Conservation (phyloP, 805 yeast genomes). For the Lipomyces kockii region DNA sequence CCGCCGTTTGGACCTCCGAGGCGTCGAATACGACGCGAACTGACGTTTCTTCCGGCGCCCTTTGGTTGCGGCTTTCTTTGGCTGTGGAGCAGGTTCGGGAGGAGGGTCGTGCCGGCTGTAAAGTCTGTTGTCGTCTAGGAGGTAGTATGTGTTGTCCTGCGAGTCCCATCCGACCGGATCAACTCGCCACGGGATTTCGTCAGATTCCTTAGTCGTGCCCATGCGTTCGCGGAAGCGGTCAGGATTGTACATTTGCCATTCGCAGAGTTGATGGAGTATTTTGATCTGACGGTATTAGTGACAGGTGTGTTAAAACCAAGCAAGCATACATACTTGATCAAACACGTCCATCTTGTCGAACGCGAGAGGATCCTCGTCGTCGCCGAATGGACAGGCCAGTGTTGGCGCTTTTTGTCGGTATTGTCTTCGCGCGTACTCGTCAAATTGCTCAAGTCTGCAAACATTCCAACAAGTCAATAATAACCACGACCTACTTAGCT, state of each 20-base stretch:
- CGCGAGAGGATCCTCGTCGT: conserved; percentile 24
- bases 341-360: conserved; percentile 26
- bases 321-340: conserved; percentile 25
- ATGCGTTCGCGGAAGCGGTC: conserved; percentile 38
- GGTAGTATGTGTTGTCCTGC: conserved; percentile 40
- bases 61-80: conserved; percentile 18
- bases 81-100: conserved; percentile 13
- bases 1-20: conserved; percentile 28
- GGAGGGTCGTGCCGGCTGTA: conserved; percentile 36
- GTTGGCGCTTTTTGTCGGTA: conserved; percentile 32
- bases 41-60: conserved; percentile 21
- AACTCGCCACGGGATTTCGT: conserved; percentile 39
- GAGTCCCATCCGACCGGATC: conserved; percentile 43
- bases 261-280: conserved; percentile 29
- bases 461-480: neutral
- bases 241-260: conserved; percentile 30
- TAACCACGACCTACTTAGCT: neutral
- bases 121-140: conserved; percentile 47
- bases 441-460: conserved; percentile 30
- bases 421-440: conserved; percentile 34
- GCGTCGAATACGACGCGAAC: conserved; percentile 24
- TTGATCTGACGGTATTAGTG: conserved; percentile 11
- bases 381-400: conserved; percentile 27
- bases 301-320: no score
- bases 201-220: conserved; percentile 36